These are phyloP conservation scores for Pyricularia pennisetigena DNA, from an alignment of 2,329 filamentous ascomycete species.

Conservation along the genomic window DNA sequence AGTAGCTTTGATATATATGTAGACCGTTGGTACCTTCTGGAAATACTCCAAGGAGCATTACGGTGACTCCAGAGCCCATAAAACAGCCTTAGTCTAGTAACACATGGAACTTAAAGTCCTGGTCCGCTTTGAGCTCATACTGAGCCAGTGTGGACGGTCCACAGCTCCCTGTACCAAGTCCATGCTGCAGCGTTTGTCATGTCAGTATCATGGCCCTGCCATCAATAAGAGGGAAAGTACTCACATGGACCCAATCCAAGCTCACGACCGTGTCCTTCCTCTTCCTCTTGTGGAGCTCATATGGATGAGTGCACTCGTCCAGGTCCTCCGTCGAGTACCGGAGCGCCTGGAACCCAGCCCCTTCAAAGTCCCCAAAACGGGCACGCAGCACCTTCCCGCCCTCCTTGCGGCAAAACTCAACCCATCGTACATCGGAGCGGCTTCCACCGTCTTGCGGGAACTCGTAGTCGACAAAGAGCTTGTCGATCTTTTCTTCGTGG, in stretches of 20 bases:
- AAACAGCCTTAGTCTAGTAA: conserved; percentile 27
- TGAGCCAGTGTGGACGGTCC: conserved; percentile 43
- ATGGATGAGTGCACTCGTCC: conserved; percentile 46
- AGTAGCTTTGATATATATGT: background rate
- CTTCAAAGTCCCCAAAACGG: conserved; percentile 25
- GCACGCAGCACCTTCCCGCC: conserved; percentile 27
- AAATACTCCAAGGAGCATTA: background rate
- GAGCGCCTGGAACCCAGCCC: conserved; percentile 43
- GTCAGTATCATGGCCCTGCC: background rate
- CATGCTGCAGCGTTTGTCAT: conserved; percentile 39
- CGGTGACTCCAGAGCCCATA: background rate
- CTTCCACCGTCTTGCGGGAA: conserved; percentile 61
- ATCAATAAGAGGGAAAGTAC: background rate
- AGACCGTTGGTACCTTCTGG: background rate
- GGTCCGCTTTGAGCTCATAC: conserved; percentile 32
- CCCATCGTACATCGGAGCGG: conserved; percentile 52
- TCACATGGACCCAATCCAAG: conserved; percentile 37
- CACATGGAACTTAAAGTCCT: conserved; percentile 33
- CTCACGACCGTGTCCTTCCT: conserved; percentile 43
- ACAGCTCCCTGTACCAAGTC: conserved; percentile 52
- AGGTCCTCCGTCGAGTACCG: conserved; percentile 45
- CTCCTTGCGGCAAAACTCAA: conserved; percentile 29
- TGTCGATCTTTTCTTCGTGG: conserved; percentile 34
- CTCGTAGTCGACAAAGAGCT: conserved; percentile 52
- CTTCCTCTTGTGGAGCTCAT: conserved; percentile 41